Evolutionary conservation across 1,284 basidiomycete species (phyloP), one percentile per base, ranked within the genome.

Genomic region (Trichosporon coremiiforme): DNA sequence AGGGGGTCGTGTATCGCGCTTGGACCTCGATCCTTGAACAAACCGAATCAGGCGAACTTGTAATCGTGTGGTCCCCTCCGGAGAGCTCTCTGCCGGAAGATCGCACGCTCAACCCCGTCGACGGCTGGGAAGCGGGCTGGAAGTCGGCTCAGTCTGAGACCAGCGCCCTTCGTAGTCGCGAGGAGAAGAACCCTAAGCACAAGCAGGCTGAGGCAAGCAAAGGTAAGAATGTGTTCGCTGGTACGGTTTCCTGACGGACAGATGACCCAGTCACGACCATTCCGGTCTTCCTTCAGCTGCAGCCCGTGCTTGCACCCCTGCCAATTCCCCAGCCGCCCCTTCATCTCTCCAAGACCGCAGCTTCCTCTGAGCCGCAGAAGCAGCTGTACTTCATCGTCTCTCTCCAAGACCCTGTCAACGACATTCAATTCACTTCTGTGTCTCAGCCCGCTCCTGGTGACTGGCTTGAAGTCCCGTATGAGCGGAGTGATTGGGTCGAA

Each of bases 231-330:
- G n/a, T n/a, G n/a, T n/a, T n/a, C n/a, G n/a, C n/a, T n/a, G n/a
- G n/a, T n/a, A n/a, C n/a, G 35, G 50, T 53, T 62, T 55, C 17
- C 35, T 64, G 57, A 66, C 65, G 1, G 4, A 47, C 74, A 33
- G 79, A 79, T 31, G 67, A 86, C 13, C 94, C 93, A 2, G 93
- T 94, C 13, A 93, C 92, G 4, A 92, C 92, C 71, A 93, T 95
- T 55, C 90, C 95, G 67, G 89, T 99, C 65, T 98, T 94, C 83
- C 87, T 99, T 65, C 93, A 96, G 72, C 88, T 99, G 47, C 95
- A 99, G 80, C 94, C 96, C 1, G 90, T 91, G 84, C 87, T 89
- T 69, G 89, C 87, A 1, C 85, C 88, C 0, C 86, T 90, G 66
- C 84, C 87, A 22, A 85, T 82, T 71, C 76, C 80, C 65, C 79